Evolutionary conservation across 768 basidiomycete species (phyloP), one percentile per base, ranked within the genome.

Genomic region (Roridomyces roridus): DNA sequence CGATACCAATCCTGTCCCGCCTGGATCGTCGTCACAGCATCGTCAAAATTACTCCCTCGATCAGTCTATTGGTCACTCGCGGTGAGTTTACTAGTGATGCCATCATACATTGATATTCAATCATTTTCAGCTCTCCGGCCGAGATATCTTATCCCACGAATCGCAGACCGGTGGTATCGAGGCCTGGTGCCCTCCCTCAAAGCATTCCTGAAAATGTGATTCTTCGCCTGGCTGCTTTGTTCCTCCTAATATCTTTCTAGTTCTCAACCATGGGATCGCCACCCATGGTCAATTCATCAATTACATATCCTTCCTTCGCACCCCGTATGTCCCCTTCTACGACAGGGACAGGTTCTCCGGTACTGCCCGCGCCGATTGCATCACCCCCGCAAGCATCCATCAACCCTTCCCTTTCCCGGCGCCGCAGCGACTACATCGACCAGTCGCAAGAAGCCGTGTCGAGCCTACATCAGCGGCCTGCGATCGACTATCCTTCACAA

Each of bases 341-440:
- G 66, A 71, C 54, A 66, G 80, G 18, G 72, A 71, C 54, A 66
- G 80, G 18, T 71, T 77, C 10, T 58, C 78, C 43, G 66, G 72
- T 26, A 62, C 69, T 31, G 80, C 80, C 57, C 71, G 69, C 62
- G 74, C 73, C 53, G 23, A 80, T 84, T 26, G 77, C 90, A 0
- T 81, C 89, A 0, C 94, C 92, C 11, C 94, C 94, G 2, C 88
- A 86, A 70, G 92, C 92, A 10, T 92, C 94, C 25, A 87, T 94
- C 59, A 92, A 92, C 63, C 86, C 88, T 24, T 87, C 88, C 17
- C 80, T 89, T 6, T 77, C 93, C 5, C 80, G 91, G 6, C 82
- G 91, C 52, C 85, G 91, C 42, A 89, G 85, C 61, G 91, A 94
- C 60, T 94, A 87, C 66, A 75, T 92, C 43, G 92, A 94, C 68